These are phyloP conservation scores for Candida mesenterica DNA, from an alignment of 1,139 yeast species.

Conservation along the genomic window DNA sequence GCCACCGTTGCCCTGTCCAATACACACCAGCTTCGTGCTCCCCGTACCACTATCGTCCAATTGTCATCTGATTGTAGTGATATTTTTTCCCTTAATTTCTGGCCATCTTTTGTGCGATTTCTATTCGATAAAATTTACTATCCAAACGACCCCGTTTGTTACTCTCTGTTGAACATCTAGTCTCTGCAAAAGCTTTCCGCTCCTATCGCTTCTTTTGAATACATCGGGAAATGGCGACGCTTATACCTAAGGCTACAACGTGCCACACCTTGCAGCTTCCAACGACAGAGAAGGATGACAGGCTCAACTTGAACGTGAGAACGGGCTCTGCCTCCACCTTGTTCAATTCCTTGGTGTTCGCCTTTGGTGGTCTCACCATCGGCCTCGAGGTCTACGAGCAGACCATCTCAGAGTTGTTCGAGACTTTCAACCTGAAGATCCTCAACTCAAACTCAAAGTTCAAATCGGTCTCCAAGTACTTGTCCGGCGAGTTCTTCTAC, in stretches of 20 bases:
- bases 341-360: conserved; percentile 56
- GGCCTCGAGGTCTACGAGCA: conserved; percentile 48
- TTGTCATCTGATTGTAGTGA: too few species aligned
- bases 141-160: too few species aligned
- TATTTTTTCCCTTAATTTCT: too few species aligned
- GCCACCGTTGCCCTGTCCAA: too few species aligned
- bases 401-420: conserved; percentile 31
- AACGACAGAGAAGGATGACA: conserved; percentile 43
- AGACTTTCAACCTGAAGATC: conserved; percentile 28
- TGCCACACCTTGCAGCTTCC: conserved; percentile 51
- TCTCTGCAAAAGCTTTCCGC: too few species aligned
- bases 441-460: conserved; percentile 25
- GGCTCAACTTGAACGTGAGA: conserved; percentile 53
- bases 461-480: conserved; percentile 38
- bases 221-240: conserved; percentile 48
- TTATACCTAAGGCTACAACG: conserved; percentile 48
- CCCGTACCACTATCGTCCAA: neutral
- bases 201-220: too few species aligned
- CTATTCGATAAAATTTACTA: too few species aligned
- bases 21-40: too few species aligned
- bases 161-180: too few species aligned
- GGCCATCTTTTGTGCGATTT: too few species aligned
- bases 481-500: conserved; percentile 57
- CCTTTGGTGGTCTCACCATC: conserved; percentile 67
- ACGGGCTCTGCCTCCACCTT: conserved; percentile 66